Conservation (phyloP, 2,329 filamentous ascomycete species). For the Huntiella abstrusa region DNA sequence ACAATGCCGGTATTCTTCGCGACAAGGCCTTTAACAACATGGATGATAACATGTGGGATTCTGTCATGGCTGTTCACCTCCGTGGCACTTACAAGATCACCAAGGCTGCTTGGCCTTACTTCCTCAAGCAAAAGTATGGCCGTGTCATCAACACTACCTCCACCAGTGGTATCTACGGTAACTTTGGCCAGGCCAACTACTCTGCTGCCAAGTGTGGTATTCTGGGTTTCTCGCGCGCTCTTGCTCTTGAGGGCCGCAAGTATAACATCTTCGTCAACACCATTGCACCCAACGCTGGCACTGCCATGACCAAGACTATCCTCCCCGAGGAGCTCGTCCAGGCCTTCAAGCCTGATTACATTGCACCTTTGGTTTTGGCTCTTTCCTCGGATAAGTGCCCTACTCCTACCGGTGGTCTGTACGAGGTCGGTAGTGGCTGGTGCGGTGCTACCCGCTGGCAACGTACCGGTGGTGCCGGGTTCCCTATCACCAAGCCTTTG, state of each 20-base stretch:
- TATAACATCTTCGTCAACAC: constrained; percentile 98
- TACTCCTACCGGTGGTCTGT: constrained; percentile 67
- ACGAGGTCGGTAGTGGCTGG: constrained; percentile 93
- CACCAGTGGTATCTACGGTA: constrained; percentile 94
- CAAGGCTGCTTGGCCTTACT: constrained; percentile 93
- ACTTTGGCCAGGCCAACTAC: constrained; percentile 98
- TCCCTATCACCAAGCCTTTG: constrained; percentile 68
- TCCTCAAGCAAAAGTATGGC: constrained; percentile 97
- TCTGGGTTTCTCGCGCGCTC: constrained; percentile 80
- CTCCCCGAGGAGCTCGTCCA: constrained; percentile 95
- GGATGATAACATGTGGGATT: constrained; percentile 84
- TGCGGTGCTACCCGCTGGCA: constrained; percentile 86
- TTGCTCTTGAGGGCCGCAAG: constrained; percentile 84
- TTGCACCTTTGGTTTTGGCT: constrained; percentile 78
- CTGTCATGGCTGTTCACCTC: constrained; percentile 81
- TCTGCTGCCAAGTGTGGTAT: constrained; percentile 82
- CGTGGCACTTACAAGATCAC: constrained; percentile 91
- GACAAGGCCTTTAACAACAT: constrained; percentile 98
- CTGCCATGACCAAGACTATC: constrained; percentile 82
- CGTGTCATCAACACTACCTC: constrained; percentile 93
- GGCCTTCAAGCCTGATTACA: constrained; percentile 97
- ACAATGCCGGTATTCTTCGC: constrained; percentile 93
- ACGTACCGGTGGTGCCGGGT: constrained; percentile 70
- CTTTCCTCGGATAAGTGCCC: constrained; percentile 76
- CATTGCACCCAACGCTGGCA: constrained; percentile 93